phyloP scores from a whole-genome alignment of 2,329 filamentous ascomycete genomes.

The Clonostachys solani region DNA sequence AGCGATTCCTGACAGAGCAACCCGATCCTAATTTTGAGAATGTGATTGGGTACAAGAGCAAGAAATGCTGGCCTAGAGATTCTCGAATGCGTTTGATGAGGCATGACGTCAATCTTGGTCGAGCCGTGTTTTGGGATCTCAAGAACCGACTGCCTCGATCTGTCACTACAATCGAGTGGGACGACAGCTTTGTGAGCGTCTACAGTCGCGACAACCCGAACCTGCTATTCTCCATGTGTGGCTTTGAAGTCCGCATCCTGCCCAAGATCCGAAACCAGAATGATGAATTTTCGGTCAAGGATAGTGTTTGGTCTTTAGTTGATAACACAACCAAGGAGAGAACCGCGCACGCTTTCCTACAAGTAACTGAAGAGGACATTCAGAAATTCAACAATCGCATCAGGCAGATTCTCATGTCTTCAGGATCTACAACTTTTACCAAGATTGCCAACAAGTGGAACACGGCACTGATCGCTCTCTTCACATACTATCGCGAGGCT shows the following conservation, averaged over 20 bases:
- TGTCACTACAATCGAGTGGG: slow-evolving; percentile 97
- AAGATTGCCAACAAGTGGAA: slow-evolving; percentile 99
- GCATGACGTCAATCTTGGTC: slow-evolving; percentile 95
- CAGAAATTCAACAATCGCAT: slow-evolving; percentile 99
- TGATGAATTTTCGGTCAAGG: slow-evolving; percentile 95
- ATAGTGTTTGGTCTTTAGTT: slow-evolving; percentile 96
- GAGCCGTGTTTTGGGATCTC: slow-evolving; percentile 97
- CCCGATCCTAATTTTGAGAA: slow-evolving; percentile 99
- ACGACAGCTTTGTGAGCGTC: slow-evolving; percentile 96
- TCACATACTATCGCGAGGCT: slow-evolving; percentile 97
- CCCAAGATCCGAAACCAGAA: slow-evolving; percentile 94
- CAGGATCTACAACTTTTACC: slow-evolving; percentile 97
- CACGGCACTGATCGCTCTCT: slow-evolving; percentile 91
- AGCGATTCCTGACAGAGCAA: slow-evolving; percentile 96
- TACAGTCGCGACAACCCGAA: slow-evolving; percentile 99
- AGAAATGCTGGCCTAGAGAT: slow-evolving; percentile 98
- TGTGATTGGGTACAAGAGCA: slow-evolving; percentile 97
- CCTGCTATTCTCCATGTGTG: slow-evolving; percentile 93
- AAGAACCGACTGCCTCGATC: slow-evolving; percentile 95
- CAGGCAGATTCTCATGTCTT: slow-evolving; percentile 97
- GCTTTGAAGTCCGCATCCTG: slow-evolving; percentile 93
- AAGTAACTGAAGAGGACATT: slow-evolving; percentile 96
- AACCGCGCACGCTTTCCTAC: slow-evolving; percentile 94
- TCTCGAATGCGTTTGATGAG: slow-evolving; percentile 98
- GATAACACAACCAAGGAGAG: slow-evolving; percentile 96